Conservation (phyloP, 2,329 filamentous ascomycete species). For the Aspergillus jensenii region DNA sequence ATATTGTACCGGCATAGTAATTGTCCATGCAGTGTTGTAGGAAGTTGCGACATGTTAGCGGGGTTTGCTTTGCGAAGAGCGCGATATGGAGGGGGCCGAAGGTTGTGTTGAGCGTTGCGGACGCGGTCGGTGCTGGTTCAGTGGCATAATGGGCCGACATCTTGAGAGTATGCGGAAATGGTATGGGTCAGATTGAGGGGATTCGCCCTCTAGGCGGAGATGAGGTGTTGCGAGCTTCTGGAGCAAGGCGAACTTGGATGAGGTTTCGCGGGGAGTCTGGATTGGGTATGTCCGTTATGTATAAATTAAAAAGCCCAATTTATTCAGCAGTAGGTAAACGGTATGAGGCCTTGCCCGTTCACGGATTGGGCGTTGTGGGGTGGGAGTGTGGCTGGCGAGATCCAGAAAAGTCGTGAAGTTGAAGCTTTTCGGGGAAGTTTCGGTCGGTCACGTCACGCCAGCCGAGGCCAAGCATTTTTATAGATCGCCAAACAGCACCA, state of each 20-base stretch:
- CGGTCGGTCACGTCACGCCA: slow-evolving; percentile 19
- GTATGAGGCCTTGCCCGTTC: neutral
- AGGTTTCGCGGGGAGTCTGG: neutral
- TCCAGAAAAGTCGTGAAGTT: slow-evolving; percentile 12
- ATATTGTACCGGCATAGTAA: slow-evolving; percentile 91
- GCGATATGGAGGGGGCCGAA: slow-evolving; percentile 86
- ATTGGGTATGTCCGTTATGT: neutral
- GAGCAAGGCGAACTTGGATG: neutral
- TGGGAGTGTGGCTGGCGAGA: neutral
- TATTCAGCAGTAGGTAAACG: neutral
- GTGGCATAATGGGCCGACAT: slow-evolving; percentile 95
- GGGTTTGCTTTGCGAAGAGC: slow-evolving; percentile 92
- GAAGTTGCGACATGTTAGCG: slow-evolving; percentile 90
- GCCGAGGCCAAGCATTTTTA: slow-evolving; percentile 1
- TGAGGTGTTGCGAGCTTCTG: neutral
- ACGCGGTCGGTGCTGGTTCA: slow-evolving; percentile 90
- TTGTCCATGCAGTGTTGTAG: slow-evolving; percentile 91
- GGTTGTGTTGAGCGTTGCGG: slow-evolving; percentile 86
- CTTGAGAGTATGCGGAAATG: slow-evolving; percentile 1
- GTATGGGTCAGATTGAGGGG: neutral
- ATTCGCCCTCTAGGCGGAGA: neutral
- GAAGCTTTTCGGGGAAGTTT: slow-evolving; percentile 20
- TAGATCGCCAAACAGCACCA: neutral
- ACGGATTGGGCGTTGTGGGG: neutral
- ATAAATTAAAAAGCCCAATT: neutral